Conservation (phyloP, 1,139 yeast genomes). For the Blastobotrys ciferrii region DNA sequence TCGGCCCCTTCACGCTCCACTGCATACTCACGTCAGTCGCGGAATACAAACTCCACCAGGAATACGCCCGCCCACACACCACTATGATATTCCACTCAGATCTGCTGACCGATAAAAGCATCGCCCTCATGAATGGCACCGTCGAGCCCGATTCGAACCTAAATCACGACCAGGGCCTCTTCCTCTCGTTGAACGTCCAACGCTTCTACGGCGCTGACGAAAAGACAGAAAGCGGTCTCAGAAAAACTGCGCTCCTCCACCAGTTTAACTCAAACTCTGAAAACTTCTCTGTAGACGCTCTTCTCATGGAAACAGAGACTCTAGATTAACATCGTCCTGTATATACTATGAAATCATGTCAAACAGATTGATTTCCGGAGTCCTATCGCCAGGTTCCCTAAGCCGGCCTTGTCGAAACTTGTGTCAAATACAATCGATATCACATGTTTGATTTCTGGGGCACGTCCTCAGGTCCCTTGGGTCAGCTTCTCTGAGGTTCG, state of each 20-base stretch:
- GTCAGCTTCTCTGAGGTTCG: no score
- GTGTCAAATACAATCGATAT: no score
- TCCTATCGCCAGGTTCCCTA: no score
- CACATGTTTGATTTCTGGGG: no score
- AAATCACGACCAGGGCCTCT: conserved; percentile 68
- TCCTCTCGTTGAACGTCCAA: conserved; percentile 76
- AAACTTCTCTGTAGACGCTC: conserved; percentile 60
- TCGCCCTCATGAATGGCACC: conserved; percentile 85
- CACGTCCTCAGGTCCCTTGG: no score
- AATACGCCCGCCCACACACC: conserved; percentile 93
- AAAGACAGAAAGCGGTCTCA: conserved; percentile 38
- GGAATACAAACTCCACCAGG: conserved; percentile 87
- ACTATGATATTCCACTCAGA: conserved; percentile 87
- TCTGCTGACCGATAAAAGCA: conserved; percentile 54
- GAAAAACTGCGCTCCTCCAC: conserved; percentile 55
- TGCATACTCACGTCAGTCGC: conserved; percentile 90
- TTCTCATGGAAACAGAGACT: conserved; percentile 71
- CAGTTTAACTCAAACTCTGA: conserved; percentile 69
- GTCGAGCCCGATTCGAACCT: conserved; percentile 70
- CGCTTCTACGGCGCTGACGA: conserved; percentile 80
- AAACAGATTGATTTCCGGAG: no score
- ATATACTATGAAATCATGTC: no score
- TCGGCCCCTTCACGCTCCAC: conserved; percentile 80
- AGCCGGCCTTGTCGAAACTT: no score
- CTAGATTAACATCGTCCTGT: conserved; percentile 47